phyloP scores from a whole-genome alignment of 2,329 filamentous ascomycete genomes.

The Trichoderma hamatum region DNA sequence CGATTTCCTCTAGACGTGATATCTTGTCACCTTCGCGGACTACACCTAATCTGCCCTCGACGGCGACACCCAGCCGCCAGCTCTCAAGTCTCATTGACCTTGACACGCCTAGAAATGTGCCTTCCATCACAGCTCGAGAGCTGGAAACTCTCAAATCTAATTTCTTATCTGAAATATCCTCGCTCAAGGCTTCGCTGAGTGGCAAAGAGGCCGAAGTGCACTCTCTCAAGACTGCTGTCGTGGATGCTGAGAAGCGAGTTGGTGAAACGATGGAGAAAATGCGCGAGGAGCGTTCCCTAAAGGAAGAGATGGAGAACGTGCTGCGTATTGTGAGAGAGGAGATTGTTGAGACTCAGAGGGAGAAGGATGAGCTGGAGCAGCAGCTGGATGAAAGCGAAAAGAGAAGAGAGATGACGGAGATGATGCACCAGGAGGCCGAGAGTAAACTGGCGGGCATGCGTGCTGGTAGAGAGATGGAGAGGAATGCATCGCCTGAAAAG shows the following conservation, averaged over 20 bases:
- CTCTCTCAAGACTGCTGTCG: constrained; percentile 83
- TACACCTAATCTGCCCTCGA: constrained; percentile 33
- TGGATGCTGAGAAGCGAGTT: constrained; percentile 88
- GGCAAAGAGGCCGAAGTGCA: constrained; percentile 92
- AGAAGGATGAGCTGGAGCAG: constrained; percentile 76
- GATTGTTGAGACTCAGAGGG: constrained; percentile 74
- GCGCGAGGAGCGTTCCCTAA: constrained; percentile 71
- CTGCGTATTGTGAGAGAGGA: constrained; percentile 80
- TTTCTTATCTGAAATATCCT: constrained; percentile 90
- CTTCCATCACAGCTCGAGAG: constrained; percentile 87
- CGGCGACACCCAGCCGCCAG: constrained; percentile 53
- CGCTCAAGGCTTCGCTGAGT: constrained; percentile 86
- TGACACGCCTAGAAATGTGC: constrained; percentile 89
- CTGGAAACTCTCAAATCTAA: constrained; percentile 89
- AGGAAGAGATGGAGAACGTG: constrained; percentile 82
- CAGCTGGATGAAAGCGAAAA: constrained; percentile 78
- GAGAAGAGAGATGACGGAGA: constrained; percentile 72
- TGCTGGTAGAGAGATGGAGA: constrained; percentile 57
- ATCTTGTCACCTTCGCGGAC: constrained; percentile 39
- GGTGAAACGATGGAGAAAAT: constrained; percentile 83
- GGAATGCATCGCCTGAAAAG: constrained; percentile 45
- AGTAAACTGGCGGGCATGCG: constrained; percentile 75
- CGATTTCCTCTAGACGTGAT: constrained; percentile 48
- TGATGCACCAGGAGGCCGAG: constrained; percentile 74
- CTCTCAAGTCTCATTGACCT: constrained; percentile 72